Conservation (phyloP, 2,329 filamentous ascomycete genomes). For the Bipolaris cookei region DNA sequence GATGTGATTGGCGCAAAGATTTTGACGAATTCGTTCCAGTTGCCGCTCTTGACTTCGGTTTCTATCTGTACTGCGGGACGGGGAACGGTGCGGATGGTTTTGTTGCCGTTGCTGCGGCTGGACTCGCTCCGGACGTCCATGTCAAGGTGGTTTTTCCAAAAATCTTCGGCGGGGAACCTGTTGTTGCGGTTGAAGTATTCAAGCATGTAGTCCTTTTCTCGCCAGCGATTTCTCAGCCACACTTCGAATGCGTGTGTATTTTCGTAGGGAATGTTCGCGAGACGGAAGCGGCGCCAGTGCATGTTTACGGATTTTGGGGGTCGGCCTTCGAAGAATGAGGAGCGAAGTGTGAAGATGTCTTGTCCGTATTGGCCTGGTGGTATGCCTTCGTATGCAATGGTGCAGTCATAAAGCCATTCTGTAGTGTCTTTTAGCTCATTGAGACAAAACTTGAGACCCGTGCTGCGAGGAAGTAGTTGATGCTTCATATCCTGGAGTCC, state of each 20-base stretch:
- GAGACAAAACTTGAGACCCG: constrained; percentile 79
- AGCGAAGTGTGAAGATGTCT: constrained; percentile 82
- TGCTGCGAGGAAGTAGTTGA: constrained; percentile 77
- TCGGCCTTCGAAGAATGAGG: constrained; percentile 86
- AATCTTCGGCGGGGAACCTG: constrained; percentile 75
- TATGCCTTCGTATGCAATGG: constrained; percentile 92
- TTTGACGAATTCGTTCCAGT: constrained; percentile 59
- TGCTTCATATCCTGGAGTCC: constrained; percentile 76
- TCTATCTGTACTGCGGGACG: constrained; percentile 54
- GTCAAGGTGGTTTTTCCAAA: constrained; percentile 51
- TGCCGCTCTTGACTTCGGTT: constrained; percentile 57
- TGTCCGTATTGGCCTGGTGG: constrained; percentile 79
- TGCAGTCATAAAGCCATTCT: constrained; percentile 90
- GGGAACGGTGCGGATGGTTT: constrained; percentile 43
- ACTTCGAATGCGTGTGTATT: constrained; percentile 75
- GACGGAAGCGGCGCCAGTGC: constrained; percentile 86
- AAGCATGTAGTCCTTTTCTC: constrained; percentile 87
- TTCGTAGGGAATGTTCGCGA: constrained; percentile 81
- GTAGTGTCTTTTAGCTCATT: constrained; percentile 75
- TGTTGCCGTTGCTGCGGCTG: constrained; percentile 38
- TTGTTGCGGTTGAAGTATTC: constrained; percentile 78
- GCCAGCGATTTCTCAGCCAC: constrained; percentile 88
- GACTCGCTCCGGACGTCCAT: constrained; percentile 37
- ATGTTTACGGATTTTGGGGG: constrained; percentile 96
- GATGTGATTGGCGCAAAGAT: constrained; percentile 60